phyloP scores from a whole-genome alignment of 2,329 filamentous ascomycete species.

The Rhynchosporium graminicola region DNA sequence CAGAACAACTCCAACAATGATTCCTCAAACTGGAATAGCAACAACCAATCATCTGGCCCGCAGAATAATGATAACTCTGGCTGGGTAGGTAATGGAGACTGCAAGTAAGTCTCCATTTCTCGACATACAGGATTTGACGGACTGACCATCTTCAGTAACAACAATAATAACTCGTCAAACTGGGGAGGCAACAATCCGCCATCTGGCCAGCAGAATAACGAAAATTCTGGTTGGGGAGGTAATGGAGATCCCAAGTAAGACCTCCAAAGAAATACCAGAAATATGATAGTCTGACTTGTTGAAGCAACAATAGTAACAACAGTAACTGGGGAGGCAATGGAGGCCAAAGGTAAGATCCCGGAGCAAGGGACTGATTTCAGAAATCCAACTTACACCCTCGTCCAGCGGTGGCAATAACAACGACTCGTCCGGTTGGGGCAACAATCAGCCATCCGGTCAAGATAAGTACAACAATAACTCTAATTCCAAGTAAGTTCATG shows the following conservation, averaged over 20 bases:
- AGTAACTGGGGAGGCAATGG: constrained; percentile 8
- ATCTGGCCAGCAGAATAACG: not conserved
- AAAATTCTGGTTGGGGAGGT: constrained; percentile 2
- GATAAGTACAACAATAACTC: not conserved
- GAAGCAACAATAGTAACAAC: constrained; percentile 13
- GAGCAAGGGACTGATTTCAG: not conserved
- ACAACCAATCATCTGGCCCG: constrained; percentile 5
- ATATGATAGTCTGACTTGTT: not conserved
- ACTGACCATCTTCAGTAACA: too few species aligned
- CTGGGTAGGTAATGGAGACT: constrained; percentile 1
- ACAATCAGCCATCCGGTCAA: constrained; percentile 1
- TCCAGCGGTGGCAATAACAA: constrained; percentile 17
- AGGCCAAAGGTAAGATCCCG: not conserved
- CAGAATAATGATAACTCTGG: constrained; percentile 2
- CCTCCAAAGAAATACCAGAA: not conserved
- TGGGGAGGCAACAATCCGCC: constrained; percentile 1
- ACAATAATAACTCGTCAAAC: constrained; percentile 12
- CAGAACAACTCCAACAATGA: constrained; percentile 13
- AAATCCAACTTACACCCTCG: too few species aligned
- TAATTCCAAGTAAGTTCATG: too few species aligned
- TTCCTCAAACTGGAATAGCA: constrained; percentile 5
- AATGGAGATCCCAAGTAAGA: constrained; percentile 1
- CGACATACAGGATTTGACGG: too few species aligned
- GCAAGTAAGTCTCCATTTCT: too few species aligned
- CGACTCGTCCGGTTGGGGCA: constrained; percentile 18